phyloP scores from a whole-genome alignment of 2,329 filamentous ascomycete species.

The Shiraia bambusicola region DNA sequence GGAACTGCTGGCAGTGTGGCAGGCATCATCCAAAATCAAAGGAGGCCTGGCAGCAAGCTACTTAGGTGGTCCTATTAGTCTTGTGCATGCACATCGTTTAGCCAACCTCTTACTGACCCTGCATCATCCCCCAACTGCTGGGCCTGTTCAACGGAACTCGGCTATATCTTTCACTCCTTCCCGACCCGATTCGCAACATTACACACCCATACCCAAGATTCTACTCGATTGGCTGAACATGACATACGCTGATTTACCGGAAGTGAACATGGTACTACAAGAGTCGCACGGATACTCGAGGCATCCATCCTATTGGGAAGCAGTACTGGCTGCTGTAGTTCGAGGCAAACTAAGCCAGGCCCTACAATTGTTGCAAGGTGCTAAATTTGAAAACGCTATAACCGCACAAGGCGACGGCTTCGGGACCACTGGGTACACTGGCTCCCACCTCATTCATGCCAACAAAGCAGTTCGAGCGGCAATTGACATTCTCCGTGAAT shows the following conservation, averaged over 20 bases:
- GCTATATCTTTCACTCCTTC: slow-evolving; percentile 29
- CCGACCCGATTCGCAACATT: slow-evolving; percentile 24
- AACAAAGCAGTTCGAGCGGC: slow-evolving; percentile 70
- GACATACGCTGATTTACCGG: slow-evolving; percentile 69
- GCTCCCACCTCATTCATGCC: slow-evolving; percentile 75
- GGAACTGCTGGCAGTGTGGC: slow-evolving; percentile 44
- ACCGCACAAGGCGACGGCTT: slow-evolving; percentile 64
- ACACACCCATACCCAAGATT: slow-evolving; percentile 67
- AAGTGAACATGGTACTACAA: slow-evolving; percentile 65
- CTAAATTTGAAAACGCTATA: slow-evolving; percentile 76
- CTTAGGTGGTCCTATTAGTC: slow-evolving; percentile 56
- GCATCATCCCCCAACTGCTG: slow-evolving; percentile 59
- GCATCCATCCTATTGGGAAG: slow-evolving; percentile 81
- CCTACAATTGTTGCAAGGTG: slow-evolving; percentile 67
- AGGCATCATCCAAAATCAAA: slow-evolving; percentile 51
- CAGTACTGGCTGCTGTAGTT: slow-evolving; percentile 67
- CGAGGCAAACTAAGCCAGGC: slow-evolving; percentile 72
- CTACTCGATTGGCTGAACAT: slow-evolving; percentile 80
- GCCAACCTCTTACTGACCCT: slow-evolving; percentile 75
- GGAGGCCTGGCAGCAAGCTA: slow-evolving; percentile 19
- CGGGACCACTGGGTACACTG: slow-evolving; percentile 68
- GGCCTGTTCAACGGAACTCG: slow-evolving; percentile 24
- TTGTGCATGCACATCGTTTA: slow-evolving; percentile 77
- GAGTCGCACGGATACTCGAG: slow-evolving; percentile 72
- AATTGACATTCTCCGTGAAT: slow-evolving; percentile 68